A percentile compares a stretch with the other conserved stretches of the same genome.
These are phyloP conservation scores for Talaromyces trachyspermus DNA, from an alignment of 495 filamentous ascomycete genomes.

Conservation along the genomic window DNA sequence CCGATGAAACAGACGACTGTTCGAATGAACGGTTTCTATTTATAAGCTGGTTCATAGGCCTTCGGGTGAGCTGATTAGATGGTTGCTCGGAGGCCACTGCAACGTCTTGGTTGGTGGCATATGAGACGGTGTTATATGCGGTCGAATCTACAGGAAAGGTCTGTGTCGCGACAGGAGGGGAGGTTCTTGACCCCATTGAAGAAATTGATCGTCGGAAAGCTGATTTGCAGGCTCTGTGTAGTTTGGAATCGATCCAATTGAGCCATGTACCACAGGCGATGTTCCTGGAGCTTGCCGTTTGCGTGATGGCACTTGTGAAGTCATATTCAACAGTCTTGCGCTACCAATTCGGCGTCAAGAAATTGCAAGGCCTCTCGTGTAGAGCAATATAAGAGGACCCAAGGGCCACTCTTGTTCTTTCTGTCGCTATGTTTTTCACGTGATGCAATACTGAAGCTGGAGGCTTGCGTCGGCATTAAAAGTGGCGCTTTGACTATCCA, in stretches of 20 bases:
- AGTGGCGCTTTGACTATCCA: no score
- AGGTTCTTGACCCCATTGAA: conserved; percentile 44
- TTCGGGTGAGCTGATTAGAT: conserved; percentile 61
- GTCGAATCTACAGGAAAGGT: conserved; percentile 24
- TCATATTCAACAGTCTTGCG: conserved; percentile 21
- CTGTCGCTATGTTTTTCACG: no score
- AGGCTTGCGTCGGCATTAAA: no score
- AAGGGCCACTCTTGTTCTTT: not conserved
- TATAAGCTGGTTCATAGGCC: conserved; percentile 57
- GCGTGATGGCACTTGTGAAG: conserved; percentile 42
- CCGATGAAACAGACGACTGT: conserved; percentile 41
- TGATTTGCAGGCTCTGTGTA: conserved; percentile 29
- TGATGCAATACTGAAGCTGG: no score
- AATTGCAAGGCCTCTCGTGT: no score
- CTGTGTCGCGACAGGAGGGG: conserved; percentile 24
- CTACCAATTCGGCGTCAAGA: not conserved
- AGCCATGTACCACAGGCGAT: conserved; percentile 47
- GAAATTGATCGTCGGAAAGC: conserved; percentile 46
- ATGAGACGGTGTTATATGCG: conserved; percentile 33
- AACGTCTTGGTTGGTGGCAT: conserved; percentile 32
- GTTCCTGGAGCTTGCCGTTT: conserved; percentile 72
- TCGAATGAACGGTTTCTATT: conserved; percentile 36
- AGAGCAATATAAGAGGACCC: conserved; percentile 2
- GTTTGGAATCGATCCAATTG: conserved; percentile 27
- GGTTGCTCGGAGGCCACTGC: conserved; percentile 36